Base-by-base conservation (phyloP, 2,329 filamentous ascomycete genomes). In the Trichoderma atrobrunneum region DNA sequence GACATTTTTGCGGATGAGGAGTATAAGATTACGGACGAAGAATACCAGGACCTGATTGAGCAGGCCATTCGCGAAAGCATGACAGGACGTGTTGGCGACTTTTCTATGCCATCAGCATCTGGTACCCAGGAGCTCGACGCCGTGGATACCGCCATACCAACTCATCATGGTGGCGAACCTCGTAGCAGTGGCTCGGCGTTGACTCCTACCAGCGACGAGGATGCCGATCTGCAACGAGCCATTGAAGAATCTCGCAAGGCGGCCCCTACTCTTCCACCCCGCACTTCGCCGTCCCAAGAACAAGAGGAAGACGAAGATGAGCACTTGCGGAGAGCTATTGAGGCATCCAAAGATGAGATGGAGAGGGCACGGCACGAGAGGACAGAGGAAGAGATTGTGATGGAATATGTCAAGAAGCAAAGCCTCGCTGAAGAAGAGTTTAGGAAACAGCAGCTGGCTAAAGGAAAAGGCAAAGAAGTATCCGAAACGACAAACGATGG, bases 331-430 rank as follows among this genome's bases (percentile, higher is more conserved):
- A 83, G 80, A 11, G 87, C 84, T 1, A 81, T 89, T 43, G 80
- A 81, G 8, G 83, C 81, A 14, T 85, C 87, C 28, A 79, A 80
- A 67, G 79, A 84, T 39, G 80, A 86, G 68, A 76, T 85, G 74
- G 80, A 82, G 57, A 81, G 83, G 5, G 81, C 84, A 43, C 79
- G 80, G 62, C 81, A 79, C 48, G 79, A 82, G 69, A 85, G 81
- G 77, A 88, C 85, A 0, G 92, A 94, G 77, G 92, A 95, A 78
- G 88, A 93, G 71, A 89, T 92, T 72, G 88, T 94, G 10, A 80
- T 95, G 78, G 91, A 94, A 76, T 94, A 93, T 79, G 87, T 94
- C 54, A 92, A 91, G 85, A 92, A 90, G 83, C 91, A 94, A 82
- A 94, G 91, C 79, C 78, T 93, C 56, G 85, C 88, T 0, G 93